A percentile compares a stretch with the other conserved stretches of the same genome.
phyloP scores from a whole-genome alignment of 768 basidiomycete genomes.

The Basidioascus undulatus region DNA sequence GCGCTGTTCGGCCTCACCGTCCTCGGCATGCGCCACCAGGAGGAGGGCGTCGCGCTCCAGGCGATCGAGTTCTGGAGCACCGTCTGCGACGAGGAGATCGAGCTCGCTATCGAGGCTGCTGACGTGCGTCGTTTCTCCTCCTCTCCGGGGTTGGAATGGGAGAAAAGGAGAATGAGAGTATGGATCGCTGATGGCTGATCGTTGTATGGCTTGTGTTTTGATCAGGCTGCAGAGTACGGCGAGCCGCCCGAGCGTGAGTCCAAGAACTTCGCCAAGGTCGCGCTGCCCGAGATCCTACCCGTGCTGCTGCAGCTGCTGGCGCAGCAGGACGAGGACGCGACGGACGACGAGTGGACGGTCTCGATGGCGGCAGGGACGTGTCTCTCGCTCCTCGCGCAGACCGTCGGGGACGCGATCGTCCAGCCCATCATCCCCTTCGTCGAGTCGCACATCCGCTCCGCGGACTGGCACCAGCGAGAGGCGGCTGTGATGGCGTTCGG shows the following conservation, averaged over 20 bases:
- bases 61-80: constrained; percentile 99
- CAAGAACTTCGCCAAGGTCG: constrained; percentile 77
- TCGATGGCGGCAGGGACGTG: constrained; percentile 93
- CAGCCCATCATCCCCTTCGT: constrained; percentile 91
- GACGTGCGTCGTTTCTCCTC: constrained; percentile 43
- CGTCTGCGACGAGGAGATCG: constrained; percentile 91
- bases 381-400: constrained; percentile 62
- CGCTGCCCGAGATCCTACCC: constrained; percentile 80
- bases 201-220: too few species aligned
- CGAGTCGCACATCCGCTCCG: constrained; percentile 73
- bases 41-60: constrained; percentile 78
- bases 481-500: constrained; percentile 98
- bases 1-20: constrained; percentile 92
- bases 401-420: constrained; percentile 75
- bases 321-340: constrained; percentile 85
- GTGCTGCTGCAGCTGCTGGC: constrained; percentile 71
- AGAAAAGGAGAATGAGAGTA: too few species aligned
- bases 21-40: constrained; percentile 82
- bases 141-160: too few species aligned
- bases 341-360: constrained; percentile 97
- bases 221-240: constrained; percentile 65
- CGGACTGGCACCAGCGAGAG: constrained; percentile 87
- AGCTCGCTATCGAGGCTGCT: constrained; percentile 68
- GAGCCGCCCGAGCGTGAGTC: constrained; percentile 67
- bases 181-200: too few species aligned